phyloP scores from a whole-genome alignment of 176 grass and related monocot species.

The Musa acuminata region DNA sequence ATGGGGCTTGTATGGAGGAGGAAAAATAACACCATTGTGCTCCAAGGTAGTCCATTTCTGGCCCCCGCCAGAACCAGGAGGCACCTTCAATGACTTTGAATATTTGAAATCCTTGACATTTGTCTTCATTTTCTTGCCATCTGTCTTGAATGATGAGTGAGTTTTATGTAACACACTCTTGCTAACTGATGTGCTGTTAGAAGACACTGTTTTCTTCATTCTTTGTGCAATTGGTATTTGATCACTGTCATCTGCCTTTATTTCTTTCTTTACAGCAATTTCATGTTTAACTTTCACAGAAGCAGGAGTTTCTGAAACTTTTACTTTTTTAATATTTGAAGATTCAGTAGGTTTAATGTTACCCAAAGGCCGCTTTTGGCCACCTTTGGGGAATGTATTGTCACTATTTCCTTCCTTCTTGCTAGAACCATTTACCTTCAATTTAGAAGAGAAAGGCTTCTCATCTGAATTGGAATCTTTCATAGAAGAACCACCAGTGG shows the following conservation, averaged over 20 bases:
- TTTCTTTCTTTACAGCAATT: constrained; percentile 29
- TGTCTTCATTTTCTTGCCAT: constrained; percentile 57
- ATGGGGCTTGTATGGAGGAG: constrained; percentile 76
- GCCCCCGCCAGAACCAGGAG: constrained; percentile 80
- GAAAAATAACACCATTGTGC: constrained; percentile 94
- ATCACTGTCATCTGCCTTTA: constrained; percentile 41
- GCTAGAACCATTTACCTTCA: constrained; percentile 24
- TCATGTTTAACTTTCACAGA: constrained; percentile 12
- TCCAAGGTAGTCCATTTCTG: constrained; percentile 87
- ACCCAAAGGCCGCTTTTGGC: constrained; percentile 54
- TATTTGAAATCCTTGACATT: constrained; percentile 47
- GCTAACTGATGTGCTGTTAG: constrained; percentile 34
- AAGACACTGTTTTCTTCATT: constrained; percentile 56
- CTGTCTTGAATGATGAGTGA: constrained; percentile 47
- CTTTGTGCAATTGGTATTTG: constrained; percentile 38
- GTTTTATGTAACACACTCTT: constrained; percentile 45
- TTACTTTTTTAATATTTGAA: constrained; percentile 46
- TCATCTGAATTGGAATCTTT: neutral
- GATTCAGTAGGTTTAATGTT: constrained; percentile 30
- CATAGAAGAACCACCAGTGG: constrained; percentile 5
- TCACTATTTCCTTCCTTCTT: constrained; percentile 28
- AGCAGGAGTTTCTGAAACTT: constrained; percentile 33
- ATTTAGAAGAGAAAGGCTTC: constrained; percentile 6
- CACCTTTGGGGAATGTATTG: constrained; percentile 24
- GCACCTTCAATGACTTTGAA: constrained; percentile 55